Evolutionary conservation across 108 stramenopile species (phyloP).

Genomic region (Tribonema minus): DNA sequence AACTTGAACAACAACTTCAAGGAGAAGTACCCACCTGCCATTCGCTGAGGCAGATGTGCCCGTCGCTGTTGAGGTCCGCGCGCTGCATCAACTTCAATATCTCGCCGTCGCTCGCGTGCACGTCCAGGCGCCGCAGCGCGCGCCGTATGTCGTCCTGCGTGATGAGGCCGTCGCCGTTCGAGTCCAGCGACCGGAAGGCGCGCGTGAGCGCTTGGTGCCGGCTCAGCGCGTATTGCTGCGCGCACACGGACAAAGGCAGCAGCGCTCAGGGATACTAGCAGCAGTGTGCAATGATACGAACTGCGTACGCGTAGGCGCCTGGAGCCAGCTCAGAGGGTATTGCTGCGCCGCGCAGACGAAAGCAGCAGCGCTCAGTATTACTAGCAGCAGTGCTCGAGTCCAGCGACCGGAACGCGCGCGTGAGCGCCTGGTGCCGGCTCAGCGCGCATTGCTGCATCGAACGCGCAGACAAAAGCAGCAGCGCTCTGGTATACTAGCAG

Average conservation of each 20-base stretch:
- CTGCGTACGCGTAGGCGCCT: neutral
- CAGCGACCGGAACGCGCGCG: constrained; percentile 16
- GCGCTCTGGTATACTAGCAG: too few relatives aligned
- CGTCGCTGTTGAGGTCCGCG: constrained; percentile 38
- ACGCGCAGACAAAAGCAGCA: neutral
- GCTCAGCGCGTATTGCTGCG: neutral
- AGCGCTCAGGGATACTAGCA: too few relatives aligned
- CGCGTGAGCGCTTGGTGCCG: constrained; percentile 18
- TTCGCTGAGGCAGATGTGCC: constrained; percentile 38
- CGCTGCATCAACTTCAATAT: constrained; percentile 36
- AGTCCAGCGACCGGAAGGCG: constrained; percentile 35
- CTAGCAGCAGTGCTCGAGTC: too few relatives aligned
- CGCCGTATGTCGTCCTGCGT: constrained; percentile 24
- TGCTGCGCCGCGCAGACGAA: neutral
- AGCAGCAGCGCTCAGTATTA: too few relatives aligned
- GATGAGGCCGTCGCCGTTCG: constrained; percentile 40
- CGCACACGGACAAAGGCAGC: neutral
- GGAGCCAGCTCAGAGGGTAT: neutral
- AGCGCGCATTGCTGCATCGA: neutral
- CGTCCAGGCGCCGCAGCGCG: constrained; percentile 22
- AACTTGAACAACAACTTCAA: too few relatives aligned
- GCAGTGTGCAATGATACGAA: neutral
- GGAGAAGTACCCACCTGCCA: too few relatives aligned
- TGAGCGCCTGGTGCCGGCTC: constrained; percentile 16
- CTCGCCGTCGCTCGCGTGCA: constrained; percentile 38